Conservation (phyloP, 768 basidiomycete species). For the Cystobasidium onofrii region DNA sequence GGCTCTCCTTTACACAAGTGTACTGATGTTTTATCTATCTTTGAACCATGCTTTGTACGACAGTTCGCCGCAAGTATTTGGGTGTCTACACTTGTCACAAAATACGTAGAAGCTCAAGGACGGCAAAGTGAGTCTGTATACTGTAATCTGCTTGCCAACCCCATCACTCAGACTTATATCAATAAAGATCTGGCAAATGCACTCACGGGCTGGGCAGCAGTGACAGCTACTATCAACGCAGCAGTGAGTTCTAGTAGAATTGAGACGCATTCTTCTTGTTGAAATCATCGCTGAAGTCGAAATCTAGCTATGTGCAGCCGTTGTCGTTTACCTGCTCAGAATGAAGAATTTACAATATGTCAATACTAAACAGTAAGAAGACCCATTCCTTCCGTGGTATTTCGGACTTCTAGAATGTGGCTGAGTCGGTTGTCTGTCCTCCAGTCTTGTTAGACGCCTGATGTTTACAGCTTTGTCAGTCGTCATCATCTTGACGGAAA, state of each 20-base stretch:
- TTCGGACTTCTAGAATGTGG: no score
- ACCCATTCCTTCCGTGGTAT: no score
- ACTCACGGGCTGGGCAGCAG: background rate
- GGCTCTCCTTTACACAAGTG: no score
- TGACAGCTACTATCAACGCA: background rate
- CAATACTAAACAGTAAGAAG: background rate
- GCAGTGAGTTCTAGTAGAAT: background rate
- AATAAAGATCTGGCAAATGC: background rate
- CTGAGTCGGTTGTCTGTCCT: background rate
- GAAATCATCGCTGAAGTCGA: background rate
- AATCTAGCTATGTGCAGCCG: background rate
- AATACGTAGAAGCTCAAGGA: background rate
- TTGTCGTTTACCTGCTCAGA: background rate
- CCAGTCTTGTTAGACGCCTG: background rate
- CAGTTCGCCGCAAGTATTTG: background rate
- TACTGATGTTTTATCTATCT: no score
- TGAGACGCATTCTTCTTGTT: background rate
- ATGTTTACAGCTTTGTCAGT: background rate
- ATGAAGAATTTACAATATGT: background rate
- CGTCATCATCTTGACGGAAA: no score
- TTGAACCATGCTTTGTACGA: background rate
- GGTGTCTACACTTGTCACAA: background rate
- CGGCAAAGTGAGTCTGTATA: background rate
- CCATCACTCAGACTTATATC: no score
- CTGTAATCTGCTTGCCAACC: no score